These are phyloP conservation scores for Talaromyces sp. DNA, from an alignment of 2,329 filamentous ascomycete species.

Conservation along the genomic window DNA sequence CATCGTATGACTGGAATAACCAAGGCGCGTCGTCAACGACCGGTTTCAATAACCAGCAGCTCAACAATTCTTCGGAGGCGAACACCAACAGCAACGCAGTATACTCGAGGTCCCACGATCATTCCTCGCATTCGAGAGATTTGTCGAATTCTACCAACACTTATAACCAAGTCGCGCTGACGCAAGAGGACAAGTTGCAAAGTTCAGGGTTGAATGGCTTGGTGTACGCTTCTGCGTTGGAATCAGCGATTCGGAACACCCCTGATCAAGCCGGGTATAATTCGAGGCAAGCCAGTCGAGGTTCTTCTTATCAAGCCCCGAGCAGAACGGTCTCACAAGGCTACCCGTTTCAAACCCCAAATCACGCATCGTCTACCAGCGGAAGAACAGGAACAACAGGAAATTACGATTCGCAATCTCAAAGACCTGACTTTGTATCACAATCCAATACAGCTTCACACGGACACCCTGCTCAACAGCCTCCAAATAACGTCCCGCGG, in stretches of 20 bases:
- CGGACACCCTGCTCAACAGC: not conserved
- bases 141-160: not conserved
- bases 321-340: not conserved
- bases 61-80: not conserved
- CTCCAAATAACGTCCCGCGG: not conserved
- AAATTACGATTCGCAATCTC: not conserved
- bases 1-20: slow-evolving; percentile 5
- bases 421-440: not conserved
- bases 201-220: slow-evolving; percentile 6
- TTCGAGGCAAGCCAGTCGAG: not conserved
- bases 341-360: not conserved
- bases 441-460: not conserved
- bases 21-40: not conserved
- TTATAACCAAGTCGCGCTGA: not conserved
- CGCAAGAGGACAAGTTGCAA: not conserved
- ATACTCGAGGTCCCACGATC: slow-evolving; percentile 4
- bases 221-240: slow-evolving; percentile 5
- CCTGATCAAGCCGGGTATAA: not conserved
- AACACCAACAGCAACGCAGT: not conserved
- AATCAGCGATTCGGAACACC: not conserved
- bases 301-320: not conserved
- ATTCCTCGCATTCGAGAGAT: not conserved
- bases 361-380: not conserved
- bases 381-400: not conserved
- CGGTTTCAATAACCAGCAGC: not conserved